Evolutionary conservation across 1,139 yeast genomes (phyloP), one percentile per base, ranked within the genome.

Genomic region (Arxiozyma heterogenica): DNA sequence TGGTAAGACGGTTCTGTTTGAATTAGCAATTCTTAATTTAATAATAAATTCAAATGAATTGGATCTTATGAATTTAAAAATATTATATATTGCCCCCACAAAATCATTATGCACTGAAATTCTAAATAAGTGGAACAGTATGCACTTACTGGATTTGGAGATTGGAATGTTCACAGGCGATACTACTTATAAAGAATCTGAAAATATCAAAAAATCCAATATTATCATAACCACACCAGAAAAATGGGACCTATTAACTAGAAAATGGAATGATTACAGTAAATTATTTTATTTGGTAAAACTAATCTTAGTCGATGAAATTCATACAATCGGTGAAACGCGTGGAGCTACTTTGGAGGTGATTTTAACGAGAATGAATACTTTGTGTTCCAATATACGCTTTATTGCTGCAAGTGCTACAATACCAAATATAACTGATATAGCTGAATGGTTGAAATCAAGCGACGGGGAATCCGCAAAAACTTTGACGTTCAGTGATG

Each of bases 161-260:
- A 78, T 79, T 8, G 81, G 80, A 0, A 64, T 76, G 43, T 62
- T 80, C 45, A 79, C 83, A 0, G 73, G 82, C 51, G 83, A 79
- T 58, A 76, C 81, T 0, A 62, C 73, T 2, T 64, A 64, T 12
- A 54, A 64, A 12, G 81, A 78, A 52, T 62, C 75, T 3, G 77
- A 74, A 6, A 69, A 65, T 23, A 76, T 76, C 0, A 72, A 72
- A 56, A 71, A 64, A 30, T 72, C 79, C 3, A 75, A 76, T 50
- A 70, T 80, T 4, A 75, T 80, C 11, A 72, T 80, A 11, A 74
- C 82, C 1, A 80, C 83, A 0, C 83, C 84, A 1, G 84, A 80
- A 63, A 80, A 79, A 64, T 79, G 82, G 82, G 84, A 80, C 58
- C 64, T 74, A 49, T 64, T 79, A 52, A 77, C 83, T 0, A 69